These are phyloP conservation scores for Moesziomyces parantarcticus DNA, from an alignment of 1,284 basidiomycete species.

Conservation along the genomic window DNA sequence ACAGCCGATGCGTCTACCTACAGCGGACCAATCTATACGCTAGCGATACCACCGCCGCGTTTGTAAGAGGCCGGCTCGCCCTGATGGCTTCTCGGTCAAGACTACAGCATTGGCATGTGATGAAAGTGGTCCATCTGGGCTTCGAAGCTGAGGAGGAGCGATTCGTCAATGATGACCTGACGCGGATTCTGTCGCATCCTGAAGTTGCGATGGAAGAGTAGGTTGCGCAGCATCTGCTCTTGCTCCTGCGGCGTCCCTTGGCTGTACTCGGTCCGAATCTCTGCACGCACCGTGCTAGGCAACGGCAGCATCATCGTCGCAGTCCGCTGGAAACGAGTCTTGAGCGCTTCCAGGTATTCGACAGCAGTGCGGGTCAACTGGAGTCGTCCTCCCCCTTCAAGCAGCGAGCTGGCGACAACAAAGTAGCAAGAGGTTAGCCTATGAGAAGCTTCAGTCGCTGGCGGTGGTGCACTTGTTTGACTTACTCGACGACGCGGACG, in stretches of 20 bases:
- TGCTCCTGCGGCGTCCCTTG: neutral
- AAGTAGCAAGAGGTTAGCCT: neutral
- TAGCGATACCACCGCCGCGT: no score
- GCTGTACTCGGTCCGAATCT: neutral
- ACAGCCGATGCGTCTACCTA: neutral
- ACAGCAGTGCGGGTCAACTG: neutral
- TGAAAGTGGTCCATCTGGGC: constrained; percentile 9
- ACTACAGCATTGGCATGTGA: neutral
- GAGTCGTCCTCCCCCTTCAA: neutral
- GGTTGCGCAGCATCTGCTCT: neutral
- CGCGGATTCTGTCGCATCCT: neutral
- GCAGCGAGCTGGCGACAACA: constrained; percentile 4
- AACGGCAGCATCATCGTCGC: constrained; percentile 10
- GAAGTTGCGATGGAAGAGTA: neutral
- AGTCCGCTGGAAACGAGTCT: constrained; percentile 5
- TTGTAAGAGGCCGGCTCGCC: no score
- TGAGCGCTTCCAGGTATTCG: constrained; percentile 13
- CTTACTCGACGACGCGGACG: constrained; percentile 11
- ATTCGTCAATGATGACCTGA: constrained; percentile 8
- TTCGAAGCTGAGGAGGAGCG: constrained; percentile 15
- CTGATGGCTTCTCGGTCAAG: neutral
- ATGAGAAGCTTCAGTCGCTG: no score
- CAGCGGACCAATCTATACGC: no score
- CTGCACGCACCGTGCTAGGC: neutral
- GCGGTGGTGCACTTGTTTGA: neutral